These are phyloP conservation scores for Apiospora arundinis DNA, from an alignment of 2,329 filamentous ascomycete genomes.

Conservation along the genomic window DNA sequence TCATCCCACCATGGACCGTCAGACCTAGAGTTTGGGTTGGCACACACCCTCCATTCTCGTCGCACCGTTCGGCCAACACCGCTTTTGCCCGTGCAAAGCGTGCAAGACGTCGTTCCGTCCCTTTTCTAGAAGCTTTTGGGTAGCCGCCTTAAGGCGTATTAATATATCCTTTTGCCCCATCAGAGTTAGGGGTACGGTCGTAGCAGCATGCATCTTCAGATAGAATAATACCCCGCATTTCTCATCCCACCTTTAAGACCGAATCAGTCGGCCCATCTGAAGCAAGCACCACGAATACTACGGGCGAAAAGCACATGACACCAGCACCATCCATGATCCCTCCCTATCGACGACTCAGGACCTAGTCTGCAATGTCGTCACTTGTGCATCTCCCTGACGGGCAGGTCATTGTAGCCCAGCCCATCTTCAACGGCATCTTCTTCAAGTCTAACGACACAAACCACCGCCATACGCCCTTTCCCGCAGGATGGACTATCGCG, in stretches of 20 bases:
- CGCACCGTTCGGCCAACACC: slow-evolving; percentile 6
- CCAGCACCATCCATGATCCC: slow-evolving; percentile 1
- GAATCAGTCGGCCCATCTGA: slow-evolving; percentile 7
- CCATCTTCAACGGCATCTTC: slow-evolving; percentile 89
- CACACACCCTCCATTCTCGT: not conserved
- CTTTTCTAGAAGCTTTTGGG: slow-evolving; percentile 7
- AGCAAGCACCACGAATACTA: not conserved
- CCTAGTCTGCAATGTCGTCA: slow-evolving; percentile 29
- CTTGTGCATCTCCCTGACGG: slow-evolving; percentile 83
- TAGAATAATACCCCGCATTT: slow-evolving; percentile 10
- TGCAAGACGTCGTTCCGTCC: not conserved
- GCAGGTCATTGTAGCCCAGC: slow-evolving; percentile 79
- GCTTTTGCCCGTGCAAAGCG: not conserved
- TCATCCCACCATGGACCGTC: slow-evolving; percentile 23
- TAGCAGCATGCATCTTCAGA: not conserved
- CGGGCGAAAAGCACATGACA: not conserved
- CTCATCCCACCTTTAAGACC: slow-evolving; percentile 3
- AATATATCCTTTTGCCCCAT: slow-evolving; percentile 13
- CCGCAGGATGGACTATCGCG: slow-evolving; percentile 88
- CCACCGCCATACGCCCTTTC: slow-evolving; percentile 72
- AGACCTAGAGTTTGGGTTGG: slow-evolving; percentile 4
- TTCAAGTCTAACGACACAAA: slow-evolving; percentile 85
- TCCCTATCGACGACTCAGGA: not conserved
- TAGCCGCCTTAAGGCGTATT: slow-evolving; percentile 8
- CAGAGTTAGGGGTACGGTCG: not conserved